phyloP scores from a whole-genome alignment of 768 basidiomycete genomes.

The Leucocoprinus leucothites region DNA sequence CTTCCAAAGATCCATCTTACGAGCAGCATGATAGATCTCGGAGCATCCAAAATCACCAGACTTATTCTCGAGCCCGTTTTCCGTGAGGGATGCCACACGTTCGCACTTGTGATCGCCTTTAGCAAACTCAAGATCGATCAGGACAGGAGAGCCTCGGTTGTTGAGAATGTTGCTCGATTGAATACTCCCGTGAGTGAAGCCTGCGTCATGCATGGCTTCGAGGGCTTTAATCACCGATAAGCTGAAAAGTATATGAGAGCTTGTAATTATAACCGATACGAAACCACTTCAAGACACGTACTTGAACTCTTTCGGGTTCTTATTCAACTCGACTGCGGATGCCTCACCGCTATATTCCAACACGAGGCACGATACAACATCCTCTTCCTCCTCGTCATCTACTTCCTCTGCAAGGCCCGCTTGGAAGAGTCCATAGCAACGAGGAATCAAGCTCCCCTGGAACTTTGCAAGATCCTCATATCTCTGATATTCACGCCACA shows the following conservation, averaged over 20 bases:
- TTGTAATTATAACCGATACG: not conserved
- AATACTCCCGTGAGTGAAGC: constrained; percentile 7
- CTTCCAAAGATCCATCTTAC: constrained; percentile 14
- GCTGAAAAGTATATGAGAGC: not conserved
- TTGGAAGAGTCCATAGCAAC: constrained; percentile 12
- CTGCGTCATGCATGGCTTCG: constrained; percentile 9
- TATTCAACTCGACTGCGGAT: constrained; percentile 5
- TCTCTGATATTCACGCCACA: constrained; percentile 9
- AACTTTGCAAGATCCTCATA: constrained; percentile 6
- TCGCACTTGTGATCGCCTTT: constrained; percentile 11
- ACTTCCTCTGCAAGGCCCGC: constrained; percentile 3
- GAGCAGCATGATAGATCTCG: constrained; percentile 8
- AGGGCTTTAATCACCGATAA: constrained; percentile 9
- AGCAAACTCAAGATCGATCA: constrained; percentile 10
- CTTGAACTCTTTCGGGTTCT: constrained; percentile 11
- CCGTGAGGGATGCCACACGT: constrained; percentile 4
- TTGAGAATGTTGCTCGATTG: constrained; percentile 10
- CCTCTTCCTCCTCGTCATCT: not conserved
- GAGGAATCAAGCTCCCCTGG: constrained; percentile 5
- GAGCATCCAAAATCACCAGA: constrained; percentile 11
- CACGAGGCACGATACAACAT: constrained; percentile 10
- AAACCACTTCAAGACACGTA: not conserved
- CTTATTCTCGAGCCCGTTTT: constrained; percentile 8
- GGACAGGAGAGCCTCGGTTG: constrained; percentile 3
- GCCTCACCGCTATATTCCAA: constrained; percentile 5